These are phyloP conservation scores for Tricharina praecox DNA, from an alignment of 495 filamentous ascomycete genomes.

Conservation along the genomic window DNA sequence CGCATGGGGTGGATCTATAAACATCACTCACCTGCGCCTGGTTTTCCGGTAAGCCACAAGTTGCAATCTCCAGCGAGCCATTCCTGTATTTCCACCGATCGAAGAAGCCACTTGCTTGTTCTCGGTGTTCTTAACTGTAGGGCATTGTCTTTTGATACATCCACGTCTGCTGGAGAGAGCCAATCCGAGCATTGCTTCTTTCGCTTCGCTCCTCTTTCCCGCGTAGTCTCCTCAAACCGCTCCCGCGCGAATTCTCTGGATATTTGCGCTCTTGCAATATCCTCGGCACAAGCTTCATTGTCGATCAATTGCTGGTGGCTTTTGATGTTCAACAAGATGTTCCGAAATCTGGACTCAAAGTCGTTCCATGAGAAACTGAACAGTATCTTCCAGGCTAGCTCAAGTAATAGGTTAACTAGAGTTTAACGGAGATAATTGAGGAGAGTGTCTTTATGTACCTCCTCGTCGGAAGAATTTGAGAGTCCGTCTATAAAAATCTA, in stretches of 20 bases:
- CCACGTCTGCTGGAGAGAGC: not conserved
- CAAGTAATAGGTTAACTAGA: not conserved
- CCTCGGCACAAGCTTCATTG: conserved; percentile 12
- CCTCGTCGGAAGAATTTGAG: conserved; percentile 21
- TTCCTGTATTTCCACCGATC: conserved; percentile 4
- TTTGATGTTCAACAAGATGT: conserved; percentile 13
- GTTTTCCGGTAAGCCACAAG: conserved; percentile 24
- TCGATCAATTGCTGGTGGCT: conserved; percentile 17
- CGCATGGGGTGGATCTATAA: not conserved
- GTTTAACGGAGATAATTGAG: not conserved
- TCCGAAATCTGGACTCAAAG: conserved; percentile 6
- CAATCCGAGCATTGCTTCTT: not conserved
- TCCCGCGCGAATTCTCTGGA: conserved; percentile 13
- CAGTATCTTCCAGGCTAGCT: not conserved
- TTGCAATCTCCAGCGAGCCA: conserved; percentile 14
- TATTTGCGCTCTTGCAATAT: conserved; percentile 11
- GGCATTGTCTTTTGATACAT: not conserved
- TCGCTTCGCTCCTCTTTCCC: not conserved
- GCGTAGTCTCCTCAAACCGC: conserved; percentile 7
- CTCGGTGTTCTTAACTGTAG: conserved; percentile 12
- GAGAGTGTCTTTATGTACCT: conserved; percentile 5
- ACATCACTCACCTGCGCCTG: conserved; percentile 23
- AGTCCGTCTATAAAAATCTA: conserved; percentile 24
- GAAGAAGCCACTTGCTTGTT: conserved; percentile 20
- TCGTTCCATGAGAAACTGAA: not conserved